A percentile compares a stretch with the other conserved stretches of the same genome.
Conservation (phyloP, 2,329 filamentous ascomycete species). For the Zymoseptoria ardabiliae region DNA sequence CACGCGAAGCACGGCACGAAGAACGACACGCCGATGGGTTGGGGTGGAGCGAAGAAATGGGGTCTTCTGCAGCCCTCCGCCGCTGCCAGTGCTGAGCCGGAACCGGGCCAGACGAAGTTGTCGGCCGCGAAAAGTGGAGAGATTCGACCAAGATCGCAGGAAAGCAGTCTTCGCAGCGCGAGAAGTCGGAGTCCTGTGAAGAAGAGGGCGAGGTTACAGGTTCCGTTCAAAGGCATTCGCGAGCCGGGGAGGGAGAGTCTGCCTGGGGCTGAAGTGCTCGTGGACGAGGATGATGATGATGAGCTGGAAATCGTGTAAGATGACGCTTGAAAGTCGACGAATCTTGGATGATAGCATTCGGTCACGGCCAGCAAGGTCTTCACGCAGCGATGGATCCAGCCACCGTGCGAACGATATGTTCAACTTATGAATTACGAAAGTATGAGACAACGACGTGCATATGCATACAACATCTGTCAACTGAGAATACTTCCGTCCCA, state of each 20-base stretch:
- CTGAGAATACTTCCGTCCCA: no score
- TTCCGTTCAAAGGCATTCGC: slow-evolving; percentile 43
- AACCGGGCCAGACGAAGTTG: slow-evolving; percentile 26
- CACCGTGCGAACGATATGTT: neutral
- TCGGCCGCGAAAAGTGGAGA: slow-evolving; percentile 7
- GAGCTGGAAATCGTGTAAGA: slow-evolving; percentile 42
- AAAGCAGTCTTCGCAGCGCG: slow-evolving; percentile 17
- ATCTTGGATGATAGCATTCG: neutral
- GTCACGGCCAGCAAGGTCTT: no score
- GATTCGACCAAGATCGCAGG: slow-evolving; percentile 11
- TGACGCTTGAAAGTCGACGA: neutral
- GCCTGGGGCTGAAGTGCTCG: slow-evolving; percentile 28
- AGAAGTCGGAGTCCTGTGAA: slow-evolving; percentile 34
- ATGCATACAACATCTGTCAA: no score
- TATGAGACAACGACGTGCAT: neutral
- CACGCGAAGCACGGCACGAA: slow-evolving; percentile 19
- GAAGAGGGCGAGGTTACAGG: slow-evolving; percentile 42
- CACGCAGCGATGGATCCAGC: neutral
- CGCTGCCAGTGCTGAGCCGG: slow-evolving; percentile 13
- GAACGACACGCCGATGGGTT: slow-evolving; percentile 38
- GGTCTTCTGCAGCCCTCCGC: slow-evolving; percentile 33
- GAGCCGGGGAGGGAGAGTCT: slow-evolving; percentile 43
- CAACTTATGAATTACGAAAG: neutral
- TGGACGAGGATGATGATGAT: slow-evolving; percentile 40
- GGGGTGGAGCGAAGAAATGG: slow-evolving; percentile 40